These are phyloP conservation scores for Alternaria metachromatica DNA, from an alignment of 2,329 filamentous ascomycete species.

Conservation along the genomic window DNA sequence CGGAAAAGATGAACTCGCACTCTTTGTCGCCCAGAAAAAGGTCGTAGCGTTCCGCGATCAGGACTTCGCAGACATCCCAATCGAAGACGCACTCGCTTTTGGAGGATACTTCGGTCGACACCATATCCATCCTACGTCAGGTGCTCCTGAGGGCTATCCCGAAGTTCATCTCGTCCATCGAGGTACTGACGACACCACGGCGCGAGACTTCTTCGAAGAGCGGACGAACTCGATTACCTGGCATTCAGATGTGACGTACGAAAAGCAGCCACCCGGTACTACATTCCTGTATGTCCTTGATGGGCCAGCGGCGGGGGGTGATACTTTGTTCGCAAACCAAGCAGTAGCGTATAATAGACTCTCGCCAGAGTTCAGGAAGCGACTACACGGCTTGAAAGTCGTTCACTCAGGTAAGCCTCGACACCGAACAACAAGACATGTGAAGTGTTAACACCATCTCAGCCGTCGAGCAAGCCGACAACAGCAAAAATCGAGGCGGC, in stretches of 20 bases:
- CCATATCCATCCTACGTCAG: constrained; percentile 82
- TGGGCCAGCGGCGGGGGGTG: constrained; percentile 77
- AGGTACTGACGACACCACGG: constrained; percentile 67
- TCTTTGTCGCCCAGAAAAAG: constrained; percentile 77
- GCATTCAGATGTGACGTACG: constrained; percentile 90
- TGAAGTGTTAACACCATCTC: constrained; percentile 33
- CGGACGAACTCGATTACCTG: constrained; percentile 83
- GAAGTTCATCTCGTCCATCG: constrained; percentile 82
- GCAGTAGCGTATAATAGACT: constrained; percentile 82
- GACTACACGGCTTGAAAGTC: constrained; percentile 80
- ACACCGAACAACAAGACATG: neutral
- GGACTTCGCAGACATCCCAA: constrained; percentile 70
- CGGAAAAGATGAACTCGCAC: constrained; percentile 78
- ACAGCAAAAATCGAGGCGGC: constrained; percentile 69
- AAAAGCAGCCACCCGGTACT: constrained; percentile 85
- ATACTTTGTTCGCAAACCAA: constrained; percentile 82
- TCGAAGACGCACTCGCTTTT: constrained; percentile 71
- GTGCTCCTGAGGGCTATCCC: constrained; percentile 74
- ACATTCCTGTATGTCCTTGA: constrained; percentile 92
- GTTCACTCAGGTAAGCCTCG: constrained; percentile 72
- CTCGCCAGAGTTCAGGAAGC: constrained; percentile 77
- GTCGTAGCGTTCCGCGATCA: constrained; percentile 78
- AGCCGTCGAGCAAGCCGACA: constrained; percentile 74
- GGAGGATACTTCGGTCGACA: constrained; percentile 80
- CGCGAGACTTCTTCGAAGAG: constrained; percentile 68